phyloP scores from a whole-genome alignment of 2,329 filamentous ascomycete genomes.

The Torrubiella hemipterigena region DNA sequence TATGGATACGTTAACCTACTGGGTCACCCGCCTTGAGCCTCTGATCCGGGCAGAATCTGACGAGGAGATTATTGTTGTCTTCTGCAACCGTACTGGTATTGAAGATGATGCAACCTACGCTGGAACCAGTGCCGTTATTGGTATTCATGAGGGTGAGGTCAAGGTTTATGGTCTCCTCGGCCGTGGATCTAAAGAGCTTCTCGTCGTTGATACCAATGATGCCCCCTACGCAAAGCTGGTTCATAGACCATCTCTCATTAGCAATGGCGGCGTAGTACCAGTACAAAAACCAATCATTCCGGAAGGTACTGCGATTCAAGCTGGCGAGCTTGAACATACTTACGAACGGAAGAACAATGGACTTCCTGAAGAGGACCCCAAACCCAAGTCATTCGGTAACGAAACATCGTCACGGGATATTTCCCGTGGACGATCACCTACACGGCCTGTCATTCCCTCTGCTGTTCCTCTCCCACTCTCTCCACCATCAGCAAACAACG shows the following conservation, averaged over 20 bases:
- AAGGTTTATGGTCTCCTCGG: conserved; percentile 59
- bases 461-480: no score
- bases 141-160: conserved; percentile 52
- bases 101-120: conserved; percentile 59
- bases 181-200: conserved; percentile 54
- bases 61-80: conserved; percentile 54
- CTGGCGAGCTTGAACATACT: no score
- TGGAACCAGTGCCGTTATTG: conserved; percentile 61
- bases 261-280: no score
- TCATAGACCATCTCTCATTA: conserved; percentile 8
- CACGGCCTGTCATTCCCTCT: no score
- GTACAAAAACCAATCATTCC: no score
- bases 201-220: conserved; percentile 52
- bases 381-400: no score
- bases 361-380: no score
- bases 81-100: conserved; percentile 58
- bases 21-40: conserved; percentile 60
- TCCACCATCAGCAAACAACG: no score
- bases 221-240: conserved; percentile 34
- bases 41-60: conserved; percentile 37
- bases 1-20: conserved; percentile 63
- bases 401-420: no score
- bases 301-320: no score
- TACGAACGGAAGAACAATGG: no score
- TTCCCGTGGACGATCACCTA: no score